Evolutionary conservation across 2,329 filamentous ascomycete species (phyloP), one percentile per base, ranked within the genome.

Genomic region (Monascus ruber): DNA sequence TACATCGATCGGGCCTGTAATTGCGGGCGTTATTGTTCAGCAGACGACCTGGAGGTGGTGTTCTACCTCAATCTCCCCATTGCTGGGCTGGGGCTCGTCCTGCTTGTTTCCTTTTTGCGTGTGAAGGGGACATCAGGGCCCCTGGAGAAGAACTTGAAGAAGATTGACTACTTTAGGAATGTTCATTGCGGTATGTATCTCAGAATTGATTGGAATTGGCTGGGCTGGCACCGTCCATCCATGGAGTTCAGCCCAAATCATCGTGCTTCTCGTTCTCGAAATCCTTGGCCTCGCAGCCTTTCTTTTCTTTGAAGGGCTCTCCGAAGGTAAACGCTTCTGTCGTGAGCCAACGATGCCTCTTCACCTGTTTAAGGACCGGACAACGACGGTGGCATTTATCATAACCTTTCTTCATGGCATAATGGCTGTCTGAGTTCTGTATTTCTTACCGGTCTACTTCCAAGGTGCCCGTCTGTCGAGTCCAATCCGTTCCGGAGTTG

Each of bases 1-100:
- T 1, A 49, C 70, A n/a, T 60, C 66, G 0, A 40, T 60, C 1
- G 74, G 72, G 0, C 72, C 72, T 1, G 47, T 76, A 9, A 44
- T 61, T 6, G 56, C 53, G 1, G 64, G 54, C 6, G 42, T 41
- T 5, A 37, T 55, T 38, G 47, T 48, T 4, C 44, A 56, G 11
- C 42, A 46, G 26, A 33, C 40, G 31, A 43, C 45, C 6, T 54
- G 52, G 55, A 37, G 54, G 17, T 57, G 58, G 48, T 55, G 1
- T 59, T 59, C 40, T 59, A 52, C 41, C 45, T 59, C 33, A 55
- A 54, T 33, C 45, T 60, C 0, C 57, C 57, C 1, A 42, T 58
- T 10, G 41, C 41, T 8, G 52, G 45, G 5, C 27, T 47, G 1
- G 52, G 47, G 2, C 35, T 59, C 6, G 38, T 49, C 3, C 31